A percentile compares a stretch with the other conserved stretches of the same genome.
phyloP scores from a whole-genome alignment of 2,329 filamentous ascomycete species.

The Colletotrichum graminicola region DNA sequence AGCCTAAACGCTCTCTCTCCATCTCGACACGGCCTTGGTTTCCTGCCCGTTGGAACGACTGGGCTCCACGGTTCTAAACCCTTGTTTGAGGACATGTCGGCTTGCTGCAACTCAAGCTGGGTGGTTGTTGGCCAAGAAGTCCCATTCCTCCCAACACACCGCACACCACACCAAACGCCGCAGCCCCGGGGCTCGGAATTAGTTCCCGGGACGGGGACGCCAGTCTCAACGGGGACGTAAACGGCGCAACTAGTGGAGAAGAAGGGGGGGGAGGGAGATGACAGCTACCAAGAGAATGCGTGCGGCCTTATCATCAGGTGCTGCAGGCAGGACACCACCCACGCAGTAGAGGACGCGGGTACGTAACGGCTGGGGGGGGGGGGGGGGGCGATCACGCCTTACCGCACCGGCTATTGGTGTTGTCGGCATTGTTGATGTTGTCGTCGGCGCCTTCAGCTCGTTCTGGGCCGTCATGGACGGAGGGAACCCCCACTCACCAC shows the following conservation, averaged over 20 bases:
- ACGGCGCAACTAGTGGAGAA: neutral
- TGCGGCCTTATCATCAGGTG: constrained; percentile 21
- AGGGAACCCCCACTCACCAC: neutral
- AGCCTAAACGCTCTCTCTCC: too few species aligned
- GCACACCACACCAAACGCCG: neutral
- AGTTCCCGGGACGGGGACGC: constrained; percentile 4
- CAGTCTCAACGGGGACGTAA: neutral
- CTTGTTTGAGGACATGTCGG: neutral
- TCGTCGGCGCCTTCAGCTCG: neutral
- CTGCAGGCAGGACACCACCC: constrained; percentile 7
- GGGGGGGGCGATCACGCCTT: neutral
- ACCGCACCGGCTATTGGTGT: neutral
- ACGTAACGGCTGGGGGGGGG: neutral
- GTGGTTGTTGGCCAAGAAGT: neutral
- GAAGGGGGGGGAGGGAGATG: neutral
- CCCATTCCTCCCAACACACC: neutral
- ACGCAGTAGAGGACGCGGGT: too few species aligned
- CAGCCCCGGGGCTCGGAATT: constrained; percentile 14
- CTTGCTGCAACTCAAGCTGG: constrained; percentile 3
- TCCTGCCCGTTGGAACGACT: neutral
- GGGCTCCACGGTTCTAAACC: neutral
- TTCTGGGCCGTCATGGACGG: neutral
- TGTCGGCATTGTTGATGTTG: neutral
- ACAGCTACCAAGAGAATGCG: neutral
- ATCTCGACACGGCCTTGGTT: neutral